Conservation (phyloP, 2,329 filamentous ascomycete species). For the Thelonectria rubi region DNA sequence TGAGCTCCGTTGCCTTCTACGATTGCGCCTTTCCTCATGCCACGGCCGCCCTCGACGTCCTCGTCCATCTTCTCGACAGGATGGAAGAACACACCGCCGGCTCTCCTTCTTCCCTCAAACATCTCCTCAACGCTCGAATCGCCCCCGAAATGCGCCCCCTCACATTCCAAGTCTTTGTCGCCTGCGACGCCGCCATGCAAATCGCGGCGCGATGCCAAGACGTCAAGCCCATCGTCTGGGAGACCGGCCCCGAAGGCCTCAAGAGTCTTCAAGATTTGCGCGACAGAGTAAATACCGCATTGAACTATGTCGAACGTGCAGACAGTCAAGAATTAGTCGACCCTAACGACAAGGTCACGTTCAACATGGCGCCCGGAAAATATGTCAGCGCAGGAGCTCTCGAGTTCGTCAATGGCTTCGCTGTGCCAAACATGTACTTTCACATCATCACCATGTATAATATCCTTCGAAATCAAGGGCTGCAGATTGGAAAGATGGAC, state of each 20-base stretch:
- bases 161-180: slow-evolving; percentile 1
- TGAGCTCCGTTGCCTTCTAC: background rate
- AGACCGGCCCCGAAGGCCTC: background rate
- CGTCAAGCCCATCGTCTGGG: background rate
- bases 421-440: slow-evolving; percentile 7
- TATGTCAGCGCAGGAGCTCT: background rate
- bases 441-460: slow-evolving; percentile 4
- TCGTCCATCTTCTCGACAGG: slow-evolving; percentile 1
- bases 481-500: slow-evolving; percentile 1
- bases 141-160: slow-evolving; percentile 10
- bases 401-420: slow-evolving; percentile 1
- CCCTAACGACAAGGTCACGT: background rate
- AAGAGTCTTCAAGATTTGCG: slow-evolving; percentile 1
- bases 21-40: slow-evolving; percentile 7
- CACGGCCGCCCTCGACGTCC: background rate
- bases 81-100: slow-evolving; percentile 3
- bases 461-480: background rate
- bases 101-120: background rate
- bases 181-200: slow-evolving; percentile 7
- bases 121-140: slow-evolving; percentile 1
- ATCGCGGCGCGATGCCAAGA: background rate
- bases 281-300: background rate
- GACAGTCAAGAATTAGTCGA: background rate
- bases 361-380: background rate
- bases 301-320: background rate